Base-by-base conservation (phyloP, 345 rosid genomes). In the Abelmoschus esculentus region DNA sequence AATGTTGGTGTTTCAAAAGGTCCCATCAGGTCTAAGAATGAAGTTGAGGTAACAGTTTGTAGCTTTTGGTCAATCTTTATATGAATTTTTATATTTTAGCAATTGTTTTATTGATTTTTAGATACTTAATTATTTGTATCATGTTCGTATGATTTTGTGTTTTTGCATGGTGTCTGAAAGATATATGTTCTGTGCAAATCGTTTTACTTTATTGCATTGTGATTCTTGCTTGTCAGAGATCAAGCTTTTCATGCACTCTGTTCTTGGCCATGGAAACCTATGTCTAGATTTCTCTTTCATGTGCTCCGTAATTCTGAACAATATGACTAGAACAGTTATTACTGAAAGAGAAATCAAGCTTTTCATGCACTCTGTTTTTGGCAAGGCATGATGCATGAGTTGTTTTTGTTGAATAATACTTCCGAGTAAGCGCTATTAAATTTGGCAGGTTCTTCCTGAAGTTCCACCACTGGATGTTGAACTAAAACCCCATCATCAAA, bases 1-100 rank as follows among this genome's bases (percentile, higher is more conserved):
- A 79, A 66, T 22, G 75, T 56, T 65, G 77, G 57, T 70, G 83
- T 71, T 67, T 42, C 40, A n/a, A 79, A 40, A 54, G 87, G 83
- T 46, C 93, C 96, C 40, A 82, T 93, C 65, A 87, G 72, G 79
- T 93, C 99, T 28, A 89, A 89, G 84, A 89, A 93, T 74, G 99
- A 93, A 74, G 73, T 86, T 73, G 74, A 78, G 89, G 98, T 92
- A 88, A 9, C 0, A 47, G 14, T 47, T 63, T 38, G 42, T 8
- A n/a, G 18, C 10, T 18, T 53, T 53, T 7, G 28, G 5, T 7
- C 56, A 5, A 53, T 53, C 4, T 53, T 52, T 53, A 18, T 17
- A 53, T 53, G 10, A 18, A 2, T 7, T 53, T 17, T 17, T 3
- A 53, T 17, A 17, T 53, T 53, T 53, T 53, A 17, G 57, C 13